Evolutionary conservation across 2,329 filamentous ascomycete species (phyloP), one percentile per base, ranked within the genome.

Genomic region (Colletotrichum lupini): DNA sequence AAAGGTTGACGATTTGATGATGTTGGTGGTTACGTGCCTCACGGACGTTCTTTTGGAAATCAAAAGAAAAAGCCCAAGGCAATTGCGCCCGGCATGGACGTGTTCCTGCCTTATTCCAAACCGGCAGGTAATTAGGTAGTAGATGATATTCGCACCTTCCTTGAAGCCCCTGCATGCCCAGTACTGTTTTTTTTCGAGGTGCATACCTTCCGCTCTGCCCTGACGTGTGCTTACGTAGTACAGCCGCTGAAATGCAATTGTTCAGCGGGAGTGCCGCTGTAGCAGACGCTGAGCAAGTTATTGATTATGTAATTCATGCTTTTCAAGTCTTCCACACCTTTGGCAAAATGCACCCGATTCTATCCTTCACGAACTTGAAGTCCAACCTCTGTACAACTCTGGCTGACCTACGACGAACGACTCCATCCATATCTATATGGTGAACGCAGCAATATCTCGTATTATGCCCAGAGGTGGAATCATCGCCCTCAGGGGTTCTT

Each of bases 161-260:
- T 49, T 9, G 3, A 49, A 7, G 12, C 6, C 37, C 12, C 12
- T 19, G 14, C 4, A 42, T 16, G 3, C 37, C 37, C n/a, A 37
- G 24, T 57, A n/a, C 67, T 19, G 16, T 68, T 53, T 69, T 65
- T 7, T 65, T 56, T 7, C 2, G 53, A 59, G 53, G 67, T 65
- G 35, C 60, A 14, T 28, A 28, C 57, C 42, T 65, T 35, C 32
- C 11, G 2, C 52, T 35, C 58, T 42, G 37, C 14, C 37, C 37
- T 35, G 32, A 11, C 32, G 32, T 35, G 32, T 42, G 57, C 49
- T 62, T 46, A 14, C 7, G 9, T 22, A n/a, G 16, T 35, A 22
- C 30, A 60, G 9, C 55, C n/a, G n/a, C 57, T 6, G 6, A 1
- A 68, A 4, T 55, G 49, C 58, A 14, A 4, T n/a, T 32, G 5